Evolutionary conservation across 2,329 filamentous ascomycete genomes (phyloP).

Genomic region (Aspergillus sp.): DNA sequence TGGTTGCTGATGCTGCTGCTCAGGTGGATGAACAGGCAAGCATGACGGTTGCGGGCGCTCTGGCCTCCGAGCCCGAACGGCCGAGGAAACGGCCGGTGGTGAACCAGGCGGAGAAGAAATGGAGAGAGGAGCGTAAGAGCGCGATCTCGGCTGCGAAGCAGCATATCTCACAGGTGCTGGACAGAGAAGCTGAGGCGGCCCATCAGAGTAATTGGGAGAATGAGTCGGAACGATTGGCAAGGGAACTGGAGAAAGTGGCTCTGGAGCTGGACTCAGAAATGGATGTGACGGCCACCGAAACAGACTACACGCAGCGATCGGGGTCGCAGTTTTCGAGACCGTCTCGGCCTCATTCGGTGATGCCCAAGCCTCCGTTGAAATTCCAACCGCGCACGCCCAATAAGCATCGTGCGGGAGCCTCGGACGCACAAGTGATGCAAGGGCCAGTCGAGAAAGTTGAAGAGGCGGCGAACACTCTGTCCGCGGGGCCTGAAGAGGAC

Average conservation of each 20-base stretch:
- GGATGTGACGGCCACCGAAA: conserved; percentile 21
- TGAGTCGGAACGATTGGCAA: conserved; percentile 45
- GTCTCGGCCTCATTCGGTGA: conserved; percentile 13
- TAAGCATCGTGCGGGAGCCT: conserved; percentile 22
- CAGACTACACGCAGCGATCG: conserved; percentile 3
- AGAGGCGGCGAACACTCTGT: background rate
- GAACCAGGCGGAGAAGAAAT: conserved; percentile 43
- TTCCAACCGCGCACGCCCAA: conserved; percentile 40
- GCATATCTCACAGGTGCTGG: conserved; percentile 36
- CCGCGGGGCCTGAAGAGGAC: conserved; percentile 33
- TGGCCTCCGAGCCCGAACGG: conserved; percentile 14
- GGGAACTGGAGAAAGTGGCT: conserved; percentile 46
- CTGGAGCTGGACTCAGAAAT: conserved; percentile 42
- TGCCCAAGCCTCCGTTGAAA: conserved; percentile 37
- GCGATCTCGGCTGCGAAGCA: conserved; percentile 40
- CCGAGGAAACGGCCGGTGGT: conserved; percentile 44
- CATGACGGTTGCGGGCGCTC: background rate
- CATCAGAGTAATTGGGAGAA: conserved; percentile 45
- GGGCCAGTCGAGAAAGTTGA: conserved; percentile 3
- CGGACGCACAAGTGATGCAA: conserved; percentile 8
- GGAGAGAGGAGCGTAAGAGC: conserved; percentile 39
- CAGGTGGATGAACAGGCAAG: conserved; percentile 17
- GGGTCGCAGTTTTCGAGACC: background rate
- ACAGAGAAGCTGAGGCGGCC: conserved; percentile 38
- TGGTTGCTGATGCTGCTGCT: conserved; percentile 33